phyloP scores from a whole-genome alignment of 139 green algal genomes.

The Diplosphaera chodatii region DNA sequence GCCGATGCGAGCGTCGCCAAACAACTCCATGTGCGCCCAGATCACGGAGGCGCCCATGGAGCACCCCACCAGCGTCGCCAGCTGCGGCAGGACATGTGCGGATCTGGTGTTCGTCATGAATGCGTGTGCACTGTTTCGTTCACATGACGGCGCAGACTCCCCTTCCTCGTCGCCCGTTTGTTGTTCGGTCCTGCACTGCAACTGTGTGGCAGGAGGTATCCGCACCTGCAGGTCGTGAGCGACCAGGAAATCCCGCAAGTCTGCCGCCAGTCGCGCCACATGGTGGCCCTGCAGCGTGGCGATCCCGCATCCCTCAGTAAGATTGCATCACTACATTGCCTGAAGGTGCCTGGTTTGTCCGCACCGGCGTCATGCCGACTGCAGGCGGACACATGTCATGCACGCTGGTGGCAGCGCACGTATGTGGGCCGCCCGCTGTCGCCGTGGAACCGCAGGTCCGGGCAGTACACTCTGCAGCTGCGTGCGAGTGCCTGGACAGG shows the following conservation, averaged over 20 bases:
- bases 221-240: slow-evolving; percentile 33
- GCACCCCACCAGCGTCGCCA: slow-evolving; percentile 33
- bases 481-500: slow-evolving; percentile 18
- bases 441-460: slow-evolving; percentile 62
- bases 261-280: slow-evolving; percentile 56
- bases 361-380: no score
- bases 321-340: no score
- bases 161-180: no score
- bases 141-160: no score
- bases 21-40: slow-evolving; percentile 70
- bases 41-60: slow-evolving; percentile 55
- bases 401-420: no score
- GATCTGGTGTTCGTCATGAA: background rate
- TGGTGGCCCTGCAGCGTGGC: slow-evolving; percentile 57
- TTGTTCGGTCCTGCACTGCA: no score
- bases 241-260: slow-evolving; percentile 57
- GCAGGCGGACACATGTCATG: no score
- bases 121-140: no score
- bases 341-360: no score
- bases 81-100: background rate
- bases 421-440: slow-evolving; percentile 36
- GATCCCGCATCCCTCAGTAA: no score
- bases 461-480: slow-evolving; percentile 30
- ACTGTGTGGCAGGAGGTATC: no score
- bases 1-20: slow-evolving; percentile 36